Conservation (phyloP, 2,329 filamentous ascomycete genomes). For the Pseudofabraea citricarpa region DNA sequence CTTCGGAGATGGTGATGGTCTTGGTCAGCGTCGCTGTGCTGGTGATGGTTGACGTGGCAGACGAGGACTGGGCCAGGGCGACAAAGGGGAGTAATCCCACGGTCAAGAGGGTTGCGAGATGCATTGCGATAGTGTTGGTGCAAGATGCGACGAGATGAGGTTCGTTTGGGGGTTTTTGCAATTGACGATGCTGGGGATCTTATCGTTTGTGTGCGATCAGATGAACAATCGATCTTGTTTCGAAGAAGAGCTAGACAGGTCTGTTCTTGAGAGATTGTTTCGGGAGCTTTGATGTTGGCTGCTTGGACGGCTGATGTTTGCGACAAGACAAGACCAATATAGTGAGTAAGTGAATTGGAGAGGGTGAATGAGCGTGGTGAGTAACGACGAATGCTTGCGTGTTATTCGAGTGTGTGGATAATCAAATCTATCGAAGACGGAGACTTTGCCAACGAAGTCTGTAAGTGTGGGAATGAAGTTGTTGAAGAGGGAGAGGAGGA, state of each 20-base stretch:
- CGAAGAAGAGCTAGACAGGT: background rate
- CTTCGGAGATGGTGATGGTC: constrained; percentile 45
- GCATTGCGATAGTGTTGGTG: constrained; percentile 29
- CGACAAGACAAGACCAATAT: constrained; percentile 6
- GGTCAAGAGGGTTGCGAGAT: constrained; percentile 39
- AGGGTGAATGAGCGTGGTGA: background rate
- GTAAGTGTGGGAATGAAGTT: constrained; percentile 11
- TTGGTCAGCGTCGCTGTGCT: constrained; percentile 46
- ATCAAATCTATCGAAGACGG: constrained; percentile 24
- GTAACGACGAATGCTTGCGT: constrained; percentile 3
- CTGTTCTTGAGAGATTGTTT: background rate
- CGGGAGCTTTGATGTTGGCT: background rate
- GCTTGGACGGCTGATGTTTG: background rate
- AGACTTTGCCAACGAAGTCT: constrained; percentile 57
- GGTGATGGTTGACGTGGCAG: constrained; percentile 35
- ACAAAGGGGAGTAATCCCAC: constrained; percentile 48
- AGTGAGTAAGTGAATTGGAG: background rate
- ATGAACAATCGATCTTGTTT: background rate
- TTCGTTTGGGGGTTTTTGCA: background rate
- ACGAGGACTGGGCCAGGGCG: constrained; percentile 36
- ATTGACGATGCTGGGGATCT: background rate
- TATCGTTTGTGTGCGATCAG: background rate
- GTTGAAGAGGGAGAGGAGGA: background rate
- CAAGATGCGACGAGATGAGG: background rate
- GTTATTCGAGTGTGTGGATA: constrained; percentile 15